Evolutionary conservation across 2,329 filamentous ascomycete species (phyloP).

Genomic region (Diaporthe sp.): DNA sequence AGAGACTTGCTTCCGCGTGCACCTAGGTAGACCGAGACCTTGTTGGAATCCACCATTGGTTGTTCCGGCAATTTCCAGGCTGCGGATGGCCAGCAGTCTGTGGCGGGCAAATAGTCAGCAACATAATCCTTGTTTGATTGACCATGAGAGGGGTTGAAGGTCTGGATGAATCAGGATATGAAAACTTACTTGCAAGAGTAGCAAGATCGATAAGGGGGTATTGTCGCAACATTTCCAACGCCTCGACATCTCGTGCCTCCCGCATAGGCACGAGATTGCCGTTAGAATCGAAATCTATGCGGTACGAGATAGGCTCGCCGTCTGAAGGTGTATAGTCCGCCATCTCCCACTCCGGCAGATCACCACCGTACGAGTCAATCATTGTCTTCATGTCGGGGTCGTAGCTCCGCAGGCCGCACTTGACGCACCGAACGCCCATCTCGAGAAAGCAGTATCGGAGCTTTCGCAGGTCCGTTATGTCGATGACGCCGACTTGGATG

Average conservation of each 20-base stretch:
- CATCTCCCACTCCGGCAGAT: not conserved
- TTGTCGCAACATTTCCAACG: not conserved
- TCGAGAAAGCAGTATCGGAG: constrained; percentile 1
- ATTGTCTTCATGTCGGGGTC: not conserved
- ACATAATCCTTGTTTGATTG: not conserved
- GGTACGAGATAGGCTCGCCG: not conserved
- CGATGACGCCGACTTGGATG: not conserved
- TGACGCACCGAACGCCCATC: not conserved
- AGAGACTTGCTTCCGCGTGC: not conserved
- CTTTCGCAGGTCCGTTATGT: not conserved
- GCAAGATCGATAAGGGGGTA: not conserved
- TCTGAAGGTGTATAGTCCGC: not conserved
- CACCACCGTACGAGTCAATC: not conserved
- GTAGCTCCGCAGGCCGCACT: not conserved
- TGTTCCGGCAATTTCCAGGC: not conserved
- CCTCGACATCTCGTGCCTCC: not conserved
- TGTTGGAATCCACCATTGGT: no score
- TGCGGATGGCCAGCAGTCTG: not conserved
- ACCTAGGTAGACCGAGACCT: not conserved
- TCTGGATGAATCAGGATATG: not conserved
- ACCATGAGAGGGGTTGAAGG: no score
- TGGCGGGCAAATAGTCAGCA: not conserved
- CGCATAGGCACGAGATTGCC: no score
- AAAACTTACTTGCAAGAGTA: not conserved
- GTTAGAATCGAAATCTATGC: not conserved